Percentiles rank a stretch among this genome's conserved stretches.
Conservation (phyloP, 2,329 filamentous ascomycete genomes). For the Fusarium nanum region DNA sequence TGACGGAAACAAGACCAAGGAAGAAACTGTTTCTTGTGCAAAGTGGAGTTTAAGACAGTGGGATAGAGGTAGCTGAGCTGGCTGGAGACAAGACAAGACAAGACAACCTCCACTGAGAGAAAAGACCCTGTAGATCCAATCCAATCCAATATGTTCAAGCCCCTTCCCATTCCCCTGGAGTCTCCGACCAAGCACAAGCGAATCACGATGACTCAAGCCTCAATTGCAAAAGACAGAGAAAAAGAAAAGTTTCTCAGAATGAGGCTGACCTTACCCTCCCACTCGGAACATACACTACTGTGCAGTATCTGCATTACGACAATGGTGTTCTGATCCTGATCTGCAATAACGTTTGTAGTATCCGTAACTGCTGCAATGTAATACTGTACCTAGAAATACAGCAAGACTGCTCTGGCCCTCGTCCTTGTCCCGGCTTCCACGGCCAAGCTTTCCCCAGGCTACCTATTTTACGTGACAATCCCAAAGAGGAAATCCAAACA, state of each 20-base stretch:
- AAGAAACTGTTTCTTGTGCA: slow-evolving; percentile 11
- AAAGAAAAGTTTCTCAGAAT: not conserved
- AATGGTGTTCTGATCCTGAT: not conserved
- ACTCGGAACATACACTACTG: not conserved
- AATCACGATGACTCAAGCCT: slow-evolving; percentile 35
- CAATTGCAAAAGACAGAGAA: slow-evolving; percentile 10
- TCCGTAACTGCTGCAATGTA: not conserved
- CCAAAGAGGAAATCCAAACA: slow-evolving; percentile 32
- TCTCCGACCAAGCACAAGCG: slow-evolving; percentile 15
- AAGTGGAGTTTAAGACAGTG: slow-evolving; percentile 34
- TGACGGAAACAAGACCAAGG: slow-evolving; percentile 5
- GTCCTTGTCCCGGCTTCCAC: slow-evolving; percentile 13
- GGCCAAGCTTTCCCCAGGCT: slow-evolving; percentile 34
- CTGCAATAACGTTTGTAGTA: not conserved
- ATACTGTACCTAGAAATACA: not conserved
- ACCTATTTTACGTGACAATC: slow-evolving; percentile 18
- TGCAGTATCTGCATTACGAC: not conserved
- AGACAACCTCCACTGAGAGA: slow-evolving; percentile 21
- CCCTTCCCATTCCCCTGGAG: slow-evolving; percentile 34
- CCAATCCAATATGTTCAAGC: slow-evolving; percentile 13
- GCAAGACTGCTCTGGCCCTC: not conserved
- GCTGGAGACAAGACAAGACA: slow-evolving; percentile 24
- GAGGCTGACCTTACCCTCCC: slow-evolving; percentile 14
- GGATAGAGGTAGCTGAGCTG: slow-evolving; percentile 1
- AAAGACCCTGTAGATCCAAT: slow-evolving; percentile 46